Evolutionary conservation across 1,139 yeast genomes (phyloP).

Genomic region (Zhuliangozyma parablackwelliae): DNA sequence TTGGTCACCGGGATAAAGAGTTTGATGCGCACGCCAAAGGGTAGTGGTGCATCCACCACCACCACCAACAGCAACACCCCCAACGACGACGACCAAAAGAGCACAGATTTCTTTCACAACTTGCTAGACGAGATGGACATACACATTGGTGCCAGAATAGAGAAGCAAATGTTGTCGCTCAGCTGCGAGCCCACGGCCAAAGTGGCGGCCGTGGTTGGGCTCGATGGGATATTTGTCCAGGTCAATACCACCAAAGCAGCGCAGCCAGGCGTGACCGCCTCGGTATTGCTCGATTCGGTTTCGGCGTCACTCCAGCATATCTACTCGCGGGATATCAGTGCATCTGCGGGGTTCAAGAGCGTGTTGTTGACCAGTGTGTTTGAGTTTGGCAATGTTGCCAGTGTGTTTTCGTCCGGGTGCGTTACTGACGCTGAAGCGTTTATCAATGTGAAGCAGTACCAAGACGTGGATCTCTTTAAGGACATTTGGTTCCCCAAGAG

Average conservation of each 20-base stretch:
- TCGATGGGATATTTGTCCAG: conserved; percentile 59
- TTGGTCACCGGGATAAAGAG: conserved; percentile 44
- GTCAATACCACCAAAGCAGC: conserved; percentile 42
- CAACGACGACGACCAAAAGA: conserved; percentile 6
- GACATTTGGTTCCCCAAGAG: conserved; percentile 75
- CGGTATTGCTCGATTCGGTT: conserved; percentile 46
- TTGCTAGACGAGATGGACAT: conserved; percentile 54
- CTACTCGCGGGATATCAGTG: conserved; percentile 86
- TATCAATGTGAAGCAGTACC: conserved; percentile 77
- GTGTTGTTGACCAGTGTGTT: conserved; percentile 39
- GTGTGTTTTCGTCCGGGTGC: conserved; percentile 48
- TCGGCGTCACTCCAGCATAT: conserved; percentile 80
- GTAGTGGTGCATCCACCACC: background rate
- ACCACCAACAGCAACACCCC: conserved; percentile 1
- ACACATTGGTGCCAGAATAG: conserved; percentile 60
- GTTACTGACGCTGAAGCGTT: conserved; percentile 57
- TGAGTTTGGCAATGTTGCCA: conserved; percentile 32
- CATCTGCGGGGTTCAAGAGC: conserved; percentile 57
- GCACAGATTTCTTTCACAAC: conserved; percentile 29
- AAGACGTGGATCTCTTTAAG: conserved; percentile 74
- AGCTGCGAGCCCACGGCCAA: conserved; percentile 94
- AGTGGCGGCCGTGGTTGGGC: conserved; percentile 78
- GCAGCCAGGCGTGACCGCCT: conserved; percentile 30
- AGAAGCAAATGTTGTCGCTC: conserved; percentile 67
- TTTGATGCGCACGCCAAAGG: conserved; percentile 25